Evolutionary conservation across 257 asterid genomes (phyloP).

Genomic region (Scutellaria galericulata): DNA sequence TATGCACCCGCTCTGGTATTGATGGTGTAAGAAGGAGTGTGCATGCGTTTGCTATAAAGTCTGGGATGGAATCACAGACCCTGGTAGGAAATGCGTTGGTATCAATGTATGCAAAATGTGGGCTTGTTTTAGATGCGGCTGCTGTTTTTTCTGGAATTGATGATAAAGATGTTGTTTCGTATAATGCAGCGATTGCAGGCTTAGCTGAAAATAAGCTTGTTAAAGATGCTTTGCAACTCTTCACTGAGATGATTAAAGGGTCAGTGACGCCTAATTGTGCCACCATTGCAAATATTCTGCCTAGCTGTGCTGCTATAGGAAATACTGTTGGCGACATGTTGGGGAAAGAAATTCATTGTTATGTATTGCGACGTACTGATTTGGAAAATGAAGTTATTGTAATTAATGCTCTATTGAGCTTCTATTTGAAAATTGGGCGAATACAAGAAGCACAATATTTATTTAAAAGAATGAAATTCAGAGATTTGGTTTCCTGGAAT

Average conservation of each 20-base stretch:
- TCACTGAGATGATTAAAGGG: slow-evolving; percentile 58
- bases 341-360: slow-evolving; percentile 74
- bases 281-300: slow-evolving; percentile 65
- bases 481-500: slow-evolving; percentile 83
- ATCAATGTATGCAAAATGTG: slow-evolving; percentile 82
- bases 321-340: slow-evolving; percentile 35
- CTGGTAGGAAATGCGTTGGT: slow-evolving; percentile 81
- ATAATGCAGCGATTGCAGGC: slow-evolving; percentile 86
- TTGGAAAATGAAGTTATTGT: slow-evolving; percentile 52
- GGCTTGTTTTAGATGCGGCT: slow-evolving; percentile 59
- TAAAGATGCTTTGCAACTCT: slow-evolving; percentile 55
- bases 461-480: slow-evolving; percentile 54
- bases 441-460: slow-evolving; percentile 53
- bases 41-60: slow-evolving; percentile 63
- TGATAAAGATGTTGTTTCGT: slow-evolving; percentile 78
- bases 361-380: slow-evolving; percentile 60
- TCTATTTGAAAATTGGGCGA: slow-evolving; percentile 63
- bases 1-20: slow-evolving; percentile 51
- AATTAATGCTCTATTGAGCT: slow-evolving; percentile 70
- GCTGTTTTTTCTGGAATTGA: slow-evolving; percentile 57
- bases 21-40: slow-evolving; percentile 56
- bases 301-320: slow-evolving; percentile 58
- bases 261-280: slow-evolving; percentile 65
- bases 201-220: slow-evolving; percentile 60
- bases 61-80: slow-evolving; percentile 68